These are phyloP conservation scores for Artomyces pyxidatus DNA, from an alignment of 768 basidiomycete genomes.

Conservation along the genomic window DNA sequence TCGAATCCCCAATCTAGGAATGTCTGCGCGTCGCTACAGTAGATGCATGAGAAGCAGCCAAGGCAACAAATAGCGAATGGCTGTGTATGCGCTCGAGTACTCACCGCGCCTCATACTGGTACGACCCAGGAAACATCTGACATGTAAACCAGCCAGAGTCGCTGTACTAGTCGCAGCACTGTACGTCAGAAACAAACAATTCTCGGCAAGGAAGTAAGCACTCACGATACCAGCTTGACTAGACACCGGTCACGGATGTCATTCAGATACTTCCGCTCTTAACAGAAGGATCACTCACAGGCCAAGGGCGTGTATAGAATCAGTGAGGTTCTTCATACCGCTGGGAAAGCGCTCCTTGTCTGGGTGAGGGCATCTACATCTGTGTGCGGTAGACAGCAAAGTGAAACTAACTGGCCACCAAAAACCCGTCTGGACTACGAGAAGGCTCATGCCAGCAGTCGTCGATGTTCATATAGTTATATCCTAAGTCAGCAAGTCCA, in stretches of 20 bases:
- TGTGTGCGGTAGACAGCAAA: not conserved
- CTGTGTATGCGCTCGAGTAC: not conserved
- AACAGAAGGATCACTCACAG: conserved; percentile 30
- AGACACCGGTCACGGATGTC: not conserved
- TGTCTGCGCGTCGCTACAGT: not conserved
- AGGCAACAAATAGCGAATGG: not conserved
- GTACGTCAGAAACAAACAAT: conserved; percentile 18
- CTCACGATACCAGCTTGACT: conserved; percentile 59
- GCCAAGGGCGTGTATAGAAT: conserved; percentile 46
- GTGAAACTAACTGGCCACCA: conserved; percentile 43
- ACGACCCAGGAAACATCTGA: conserved; percentile 56
- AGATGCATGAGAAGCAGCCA: not conserved
- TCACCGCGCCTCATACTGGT: conserved; percentile 50
- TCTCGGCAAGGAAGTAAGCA: not conserved
- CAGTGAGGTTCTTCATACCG: conserved; percentile 50
- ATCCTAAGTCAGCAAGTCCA: conserved; percentile 46
- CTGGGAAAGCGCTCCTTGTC: conserved; percentile 45
- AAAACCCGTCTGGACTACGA: conserved; percentile 40
- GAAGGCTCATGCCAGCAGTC: conserved; percentile 59
- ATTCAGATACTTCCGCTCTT: not conserved
- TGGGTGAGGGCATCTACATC: conserved; percentile 17
- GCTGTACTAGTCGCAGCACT: conserved; percentile 40
- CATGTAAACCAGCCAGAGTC: conserved; percentile 68
- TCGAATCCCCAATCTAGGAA: conserved; percentile 64
- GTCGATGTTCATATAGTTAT: conserved; percentile 51